Base-by-base conservation (phyloP, 768 basidiomycete species). In the Paxillus involutus region DNA sequence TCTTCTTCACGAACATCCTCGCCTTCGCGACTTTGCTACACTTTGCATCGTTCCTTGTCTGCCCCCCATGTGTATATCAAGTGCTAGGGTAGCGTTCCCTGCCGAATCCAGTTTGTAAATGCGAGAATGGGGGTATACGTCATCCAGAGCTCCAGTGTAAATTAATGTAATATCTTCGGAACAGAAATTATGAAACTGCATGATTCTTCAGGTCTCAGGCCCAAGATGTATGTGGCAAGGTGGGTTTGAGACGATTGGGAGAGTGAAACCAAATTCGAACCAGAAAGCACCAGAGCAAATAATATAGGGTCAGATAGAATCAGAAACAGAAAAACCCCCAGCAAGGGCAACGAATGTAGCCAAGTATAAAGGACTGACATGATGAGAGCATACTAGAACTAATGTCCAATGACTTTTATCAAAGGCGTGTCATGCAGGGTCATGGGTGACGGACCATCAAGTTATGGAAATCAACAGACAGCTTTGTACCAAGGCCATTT, bases 291-390 rank as follows among this genome's bases (percentile, higher is more conserved):
- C 63, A 60, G 57, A 59, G 58, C 51, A 52, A 49, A 63, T 58
- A 57, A 61, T 16, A 59, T 62, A 53, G 26, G 26, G 26, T 26
- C 26, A 26, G 4, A 26, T 6, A 24, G 26, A 26, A 26, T 26
- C 26, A 26, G 26, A 26, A 26, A 26, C 6, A 43, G 30, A 42
- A 49, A 57, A 58, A 60, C 59, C 58, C 53, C 54, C 59, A 65
- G 51, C 46, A 12, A 42, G 61, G 40, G 61, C 60, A 65, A 70
- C 50, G 71, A 72, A 58, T 44, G 69, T 72, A 63, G 44, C 49
- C 26, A 26, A 26, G 26, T 60, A 49, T 47, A 57, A 69, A 66
- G 44, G 68, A 68, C 46, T 59, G 60, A 26, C 59, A 42, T 56
- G 53, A 55, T 56, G 56, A 29, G 58, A 44, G 9, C 19, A 39